Conservation (phyloP, 1,139 yeast genomes). For the Kazachstania sp. region DNA sequence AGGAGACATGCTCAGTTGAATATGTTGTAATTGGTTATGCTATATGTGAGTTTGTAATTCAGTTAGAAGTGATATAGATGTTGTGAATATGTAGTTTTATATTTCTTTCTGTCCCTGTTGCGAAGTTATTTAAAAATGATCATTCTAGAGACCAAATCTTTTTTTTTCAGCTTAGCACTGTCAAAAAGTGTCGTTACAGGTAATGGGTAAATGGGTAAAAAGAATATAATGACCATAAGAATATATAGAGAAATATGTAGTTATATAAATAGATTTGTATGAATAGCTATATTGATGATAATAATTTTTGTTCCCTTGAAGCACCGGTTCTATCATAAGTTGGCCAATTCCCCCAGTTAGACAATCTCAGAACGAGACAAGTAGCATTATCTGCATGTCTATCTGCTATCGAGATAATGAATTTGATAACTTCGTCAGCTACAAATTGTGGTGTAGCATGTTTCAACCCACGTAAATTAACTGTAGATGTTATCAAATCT, state of each 20-base stretch:
- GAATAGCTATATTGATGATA: conserved; percentile 11
- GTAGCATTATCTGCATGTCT: conserved; percentile 78
- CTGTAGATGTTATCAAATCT: conserved; percentile 70
- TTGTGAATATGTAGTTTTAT: not conserved
- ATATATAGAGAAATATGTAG: not conserved
- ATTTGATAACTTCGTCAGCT: conserved; percentile 76
- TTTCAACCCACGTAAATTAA: conserved; percentile 55
- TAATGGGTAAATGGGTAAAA: not conserved
- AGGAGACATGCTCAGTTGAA: conserved; percentile 19
- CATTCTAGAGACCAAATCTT: no score
- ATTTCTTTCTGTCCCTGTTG: no score
- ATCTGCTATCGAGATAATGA: conserved; percentile 81
- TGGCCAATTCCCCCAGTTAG: conserved; percentile 96
- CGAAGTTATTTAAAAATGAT: no score
- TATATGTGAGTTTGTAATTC: not conserved
- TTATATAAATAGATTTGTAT: not conserved
- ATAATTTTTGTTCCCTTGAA: conserved; percentile 64
- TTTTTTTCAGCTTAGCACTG: no score
- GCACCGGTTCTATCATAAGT: conserved; percentile 72
- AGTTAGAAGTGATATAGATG: not conserved
- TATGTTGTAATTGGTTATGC: not conserved
- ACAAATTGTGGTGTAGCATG: conserved; percentile 78
- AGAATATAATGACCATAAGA: not conserved
- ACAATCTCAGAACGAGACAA: conserved; percentile 66
- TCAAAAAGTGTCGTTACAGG: no score